These are phyloP conservation scores for Tricladium varicosporioides DNA, from an alignment of 2,329 filamentous ascomycete genomes.

Conservation along the genomic window DNA sequence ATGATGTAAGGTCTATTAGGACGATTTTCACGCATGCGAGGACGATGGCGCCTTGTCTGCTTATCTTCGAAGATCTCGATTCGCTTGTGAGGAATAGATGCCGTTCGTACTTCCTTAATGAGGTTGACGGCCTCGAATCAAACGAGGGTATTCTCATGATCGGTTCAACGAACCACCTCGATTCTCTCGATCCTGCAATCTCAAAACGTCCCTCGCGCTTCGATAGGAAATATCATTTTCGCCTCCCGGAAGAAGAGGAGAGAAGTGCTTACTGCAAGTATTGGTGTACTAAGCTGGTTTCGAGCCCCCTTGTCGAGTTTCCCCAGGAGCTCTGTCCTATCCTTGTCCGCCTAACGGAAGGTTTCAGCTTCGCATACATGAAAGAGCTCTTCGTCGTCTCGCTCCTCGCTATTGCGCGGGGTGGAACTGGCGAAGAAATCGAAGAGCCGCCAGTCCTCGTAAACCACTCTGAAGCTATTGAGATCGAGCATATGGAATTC, in stretches of 20 bases:
- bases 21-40: constrained; percentile 15
- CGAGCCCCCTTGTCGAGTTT: constrained; percentile 57
- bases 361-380: constrained; percentile 68
- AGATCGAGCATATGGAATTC: not conserved
- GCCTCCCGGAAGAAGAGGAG: constrained; percentile 52
- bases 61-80: constrained; percentile 72
- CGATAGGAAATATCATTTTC: constrained; percentile 65
- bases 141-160: constrained; percentile 73
- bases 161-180: constrained; percentile 63
- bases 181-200: constrained; percentile 64
- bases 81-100: constrained; percentile 59
- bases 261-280: constrained; percentile 57
- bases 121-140: constrained; percentile 66
- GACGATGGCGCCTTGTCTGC: constrained; percentile 60
- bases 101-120: constrained; percentile 69
- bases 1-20: constrained; percentile 5
- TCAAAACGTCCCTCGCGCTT: constrained; percentile 64
- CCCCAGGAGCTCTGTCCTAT: constrained; percentile 54
- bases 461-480: not conserved
- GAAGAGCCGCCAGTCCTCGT: constrained; percentile 34
- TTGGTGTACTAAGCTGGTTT: constrained; percentile 57
- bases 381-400: constrained; percentile 67
- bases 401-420: constrained; percentile 51
- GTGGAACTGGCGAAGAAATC: constrained; percentile 51
- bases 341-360: constrained; percentile 58